Conservation (phyloP, 2,329 filamentous ascomycete species). For the Colletotrichum limetticola region DNA sequence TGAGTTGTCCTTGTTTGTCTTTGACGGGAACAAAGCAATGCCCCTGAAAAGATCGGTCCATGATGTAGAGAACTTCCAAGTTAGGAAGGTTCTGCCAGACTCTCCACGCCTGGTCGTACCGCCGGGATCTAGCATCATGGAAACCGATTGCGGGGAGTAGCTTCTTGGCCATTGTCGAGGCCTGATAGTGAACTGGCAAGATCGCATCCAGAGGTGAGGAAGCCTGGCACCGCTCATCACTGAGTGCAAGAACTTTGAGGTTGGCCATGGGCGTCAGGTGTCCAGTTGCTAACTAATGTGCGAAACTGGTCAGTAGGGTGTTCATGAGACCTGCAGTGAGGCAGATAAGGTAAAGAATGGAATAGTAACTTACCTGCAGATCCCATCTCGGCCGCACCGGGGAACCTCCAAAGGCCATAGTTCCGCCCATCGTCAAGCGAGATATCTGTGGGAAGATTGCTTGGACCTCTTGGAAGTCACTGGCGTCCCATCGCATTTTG, state of each 20-base stretch:
- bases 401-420: background rate
- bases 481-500: background rate
- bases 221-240: background rate
- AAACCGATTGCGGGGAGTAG: background rate
- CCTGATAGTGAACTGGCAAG: background rate
- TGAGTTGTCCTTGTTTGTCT: background rate
- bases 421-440: background rate
- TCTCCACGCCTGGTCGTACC: background rate
- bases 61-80: background rate
- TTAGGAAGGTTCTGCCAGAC: background rate
- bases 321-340: background rate
- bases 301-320: background rate
- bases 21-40: background rate
- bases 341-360: no score
- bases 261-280: background rate
- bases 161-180: background rate
- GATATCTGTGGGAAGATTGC: background rate
- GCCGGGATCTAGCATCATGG: background rate
- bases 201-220: background rate
- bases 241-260: background rate
- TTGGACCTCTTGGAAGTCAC: background rate
- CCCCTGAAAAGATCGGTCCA: background rate
- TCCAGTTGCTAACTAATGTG: background rate
- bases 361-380: background rate
- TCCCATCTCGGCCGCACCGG: no score